Percentiles rank a stretch among this genome's conserved stretches.
Evolutionary conservation across 129 eudicot genomes (phyloP).

Genomic region (Dittrichia graveolens): DNA sequence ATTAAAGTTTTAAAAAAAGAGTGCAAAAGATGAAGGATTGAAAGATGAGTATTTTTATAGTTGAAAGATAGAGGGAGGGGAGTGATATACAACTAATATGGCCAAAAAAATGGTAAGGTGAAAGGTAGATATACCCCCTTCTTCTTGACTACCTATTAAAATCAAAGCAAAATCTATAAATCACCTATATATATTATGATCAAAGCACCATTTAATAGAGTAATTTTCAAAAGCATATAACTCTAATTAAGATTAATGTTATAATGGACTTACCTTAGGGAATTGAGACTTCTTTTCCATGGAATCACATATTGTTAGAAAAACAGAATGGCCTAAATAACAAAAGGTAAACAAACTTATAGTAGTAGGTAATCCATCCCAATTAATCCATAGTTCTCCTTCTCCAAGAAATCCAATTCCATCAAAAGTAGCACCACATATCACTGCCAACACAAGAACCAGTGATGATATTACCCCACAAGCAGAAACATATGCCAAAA

Average conservation of each 20-base stretch:
- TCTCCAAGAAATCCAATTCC: conserved; percentile 55
- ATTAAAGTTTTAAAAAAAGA: no score
- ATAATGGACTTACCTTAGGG: conserved; percentile 42
- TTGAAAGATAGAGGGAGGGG: no score
- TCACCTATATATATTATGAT: no score
- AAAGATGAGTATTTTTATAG: no score
- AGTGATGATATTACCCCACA: conserved; percentile 59
- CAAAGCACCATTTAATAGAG: no score
- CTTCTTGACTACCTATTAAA: no score
- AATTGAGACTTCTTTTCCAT: conserved; percentile 58
- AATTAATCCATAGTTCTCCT: conserved; percentile 46
- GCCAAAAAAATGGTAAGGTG: no score
- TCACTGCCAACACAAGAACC: conserved; percentile 48
- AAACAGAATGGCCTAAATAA: conserved; percentile 70
- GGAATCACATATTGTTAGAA: conserved; percentile 58
- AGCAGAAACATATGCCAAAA: conserved; percentile 56
- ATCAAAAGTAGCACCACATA: conserved; percentile 61
- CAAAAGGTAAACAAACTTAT: conserved; percentile 60
- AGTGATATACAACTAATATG: no score
- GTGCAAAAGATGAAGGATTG: no score
- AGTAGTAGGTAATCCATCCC: conserved; percentile 55
- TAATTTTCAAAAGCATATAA: no score
- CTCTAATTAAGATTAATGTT: background rate
- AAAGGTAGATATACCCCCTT: no score
- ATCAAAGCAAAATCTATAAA: no score